Evolutionary conservation across 1,284 basidiomycete species (phyloP).

Genomic region (Leucoagaricus sp.): DNA sequence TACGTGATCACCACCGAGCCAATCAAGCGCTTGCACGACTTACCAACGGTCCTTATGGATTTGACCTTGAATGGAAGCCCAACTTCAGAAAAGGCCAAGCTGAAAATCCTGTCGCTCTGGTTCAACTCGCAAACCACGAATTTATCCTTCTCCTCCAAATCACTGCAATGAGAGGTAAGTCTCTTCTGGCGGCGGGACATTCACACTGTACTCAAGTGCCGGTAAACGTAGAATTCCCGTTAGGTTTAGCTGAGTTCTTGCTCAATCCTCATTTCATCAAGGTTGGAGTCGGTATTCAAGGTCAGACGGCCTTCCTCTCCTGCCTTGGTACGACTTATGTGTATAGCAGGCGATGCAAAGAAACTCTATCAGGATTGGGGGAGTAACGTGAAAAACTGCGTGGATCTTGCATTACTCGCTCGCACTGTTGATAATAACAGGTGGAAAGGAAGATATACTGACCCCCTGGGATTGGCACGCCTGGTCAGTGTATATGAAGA

Average conservation of each 20-base stretch:
- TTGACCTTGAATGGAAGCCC: constrained; percentile 79
- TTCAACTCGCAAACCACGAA: constrained; percentile 62
- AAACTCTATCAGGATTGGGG: constrained; percentile 60
- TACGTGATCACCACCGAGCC: constrained; percentile 32
- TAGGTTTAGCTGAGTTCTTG: constrained; percentile 49
- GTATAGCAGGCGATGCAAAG: constrained; percentile 55
- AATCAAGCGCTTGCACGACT: constrained; percentile 29
- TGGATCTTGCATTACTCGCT: constrained; percentile 70
- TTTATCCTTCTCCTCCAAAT: constrained; percentile 65
- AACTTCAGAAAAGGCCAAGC: constrained; percentile 46
- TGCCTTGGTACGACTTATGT: constrained; percentile 12
- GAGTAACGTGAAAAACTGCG: constrained; percentile 54
- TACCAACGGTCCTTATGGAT: constrained; percentile 48
- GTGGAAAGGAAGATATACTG: constrained; percentile 67
- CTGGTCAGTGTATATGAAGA: constrained; percentile 60
- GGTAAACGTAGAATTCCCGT: constrained; percentile 51
- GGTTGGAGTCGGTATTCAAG: constrained; percentile 70
- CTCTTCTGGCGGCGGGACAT: neutral
- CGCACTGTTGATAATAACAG: constrained; percentile 63
- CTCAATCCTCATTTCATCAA: constrained; percentile 53
- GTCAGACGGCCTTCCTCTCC: constrained; percentile 37
- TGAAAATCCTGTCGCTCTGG: constrained; percentile 67
- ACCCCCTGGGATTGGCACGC: constrained; percentile 58
- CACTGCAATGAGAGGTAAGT: constrained; percentile 56
- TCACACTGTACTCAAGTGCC: constrained; percentile 6